A percentile compares a stretch with the other conserved stretches of the same genome.
Conservation (phyloP, 2,329 filamentous ascomycete species). For the Colletotrichum musae region DNA sequence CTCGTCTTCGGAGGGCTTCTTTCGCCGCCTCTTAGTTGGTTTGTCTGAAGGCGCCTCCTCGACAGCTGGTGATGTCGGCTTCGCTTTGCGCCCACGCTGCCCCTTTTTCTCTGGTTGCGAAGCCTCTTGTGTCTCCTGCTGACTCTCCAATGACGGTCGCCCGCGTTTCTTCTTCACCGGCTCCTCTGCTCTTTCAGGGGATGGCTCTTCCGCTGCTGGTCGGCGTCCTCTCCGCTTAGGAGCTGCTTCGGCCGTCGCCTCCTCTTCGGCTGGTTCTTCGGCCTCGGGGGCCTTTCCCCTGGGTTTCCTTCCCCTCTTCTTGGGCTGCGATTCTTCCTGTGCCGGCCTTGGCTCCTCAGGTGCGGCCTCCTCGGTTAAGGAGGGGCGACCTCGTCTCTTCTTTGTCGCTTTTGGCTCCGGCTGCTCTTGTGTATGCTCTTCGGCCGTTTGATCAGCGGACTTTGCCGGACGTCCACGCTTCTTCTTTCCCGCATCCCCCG, state of each 20-base stretch:
- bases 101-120: conserved; percentile 3
- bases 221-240: conserved; percentile 43
- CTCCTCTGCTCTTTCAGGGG: conserved; percentile 21
- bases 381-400: conserved; percentile 52
- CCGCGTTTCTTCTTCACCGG: conserved; percentile 21
- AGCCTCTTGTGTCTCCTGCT: conserved; percentile 34
- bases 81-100: conserved; percentile 1
- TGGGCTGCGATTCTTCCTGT: conserved; percentile 41
- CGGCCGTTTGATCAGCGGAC: background rate
- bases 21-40: conserved; percentile 21
- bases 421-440: conserved; percentile 33
- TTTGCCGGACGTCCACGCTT: conserved; percentile 19
- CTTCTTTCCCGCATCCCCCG: conserved; percentile 4
- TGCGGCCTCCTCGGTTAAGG: conserved; percentile 42
- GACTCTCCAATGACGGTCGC: conserved; percentile 18
- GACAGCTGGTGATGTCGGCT: background rate
- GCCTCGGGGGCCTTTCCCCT: conserved; percentile 14
- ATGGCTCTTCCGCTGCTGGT: conserved; percentile 36
- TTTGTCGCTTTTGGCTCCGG: conserved; percentile 47
- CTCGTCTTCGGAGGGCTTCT: conserved; percentile 21
- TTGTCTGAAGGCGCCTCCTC: conserved; percentile 9
- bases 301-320: conserved; percentile 16
- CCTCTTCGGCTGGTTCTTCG: conserved; percentile 15
- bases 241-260: conserved; percentile 25
- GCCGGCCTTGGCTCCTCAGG: conserved; percentile 21